Evolutionary conservation across 176 grass and related monocot species (phyloP), one percentile per base, ranked within the genome.

Genomic region (Triticum dicoccoides): DNA sequence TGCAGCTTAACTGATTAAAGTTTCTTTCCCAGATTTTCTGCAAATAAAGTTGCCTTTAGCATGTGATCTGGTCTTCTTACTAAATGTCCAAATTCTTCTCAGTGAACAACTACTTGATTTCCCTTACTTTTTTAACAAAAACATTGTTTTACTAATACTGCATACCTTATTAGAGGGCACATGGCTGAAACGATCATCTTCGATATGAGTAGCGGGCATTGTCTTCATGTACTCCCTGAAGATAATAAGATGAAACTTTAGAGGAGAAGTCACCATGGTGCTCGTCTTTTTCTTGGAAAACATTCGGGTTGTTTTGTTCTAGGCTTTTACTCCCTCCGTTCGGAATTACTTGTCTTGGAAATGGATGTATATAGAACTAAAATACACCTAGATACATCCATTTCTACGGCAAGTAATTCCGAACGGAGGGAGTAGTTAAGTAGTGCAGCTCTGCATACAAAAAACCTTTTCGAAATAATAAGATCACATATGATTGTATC

Each of bases 91-190:
- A 76, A 30, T 15, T 47, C 65, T 73, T 25, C 21, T 15, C 24
- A 35, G 20, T 4, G 10, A 47, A 81, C 10, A 6, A 24, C 29
- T 24, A 80, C 14, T 74, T 18, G 5, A 7, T 61, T 83, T 65
- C 73, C 47, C 14, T 59, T 9, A 25, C 10, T 61, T 83, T 83
- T 58, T 80, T n/a, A 87, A 35, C 42, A 20, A 29, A 47, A 77
- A 27, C 21, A 83, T 66, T 61, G 9, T 61, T 32, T 37, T 65
- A 61, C 15, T 18, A 52, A 23, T 62, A 8, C 27, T 35, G 30
- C 76, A 88, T 90, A 94, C 97, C 94, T 96, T 91, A 84, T 93
- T 83, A 77, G 94, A 99, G 80, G 92, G 84, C 41, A 99, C 92
- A 64, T 92, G 94, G 86, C 66, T 90, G 86, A 91, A 86, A 85